Evolutionary conservation across 169 alveolate species (phyloP).

Genomic region (Babesia caballi): DNA sequence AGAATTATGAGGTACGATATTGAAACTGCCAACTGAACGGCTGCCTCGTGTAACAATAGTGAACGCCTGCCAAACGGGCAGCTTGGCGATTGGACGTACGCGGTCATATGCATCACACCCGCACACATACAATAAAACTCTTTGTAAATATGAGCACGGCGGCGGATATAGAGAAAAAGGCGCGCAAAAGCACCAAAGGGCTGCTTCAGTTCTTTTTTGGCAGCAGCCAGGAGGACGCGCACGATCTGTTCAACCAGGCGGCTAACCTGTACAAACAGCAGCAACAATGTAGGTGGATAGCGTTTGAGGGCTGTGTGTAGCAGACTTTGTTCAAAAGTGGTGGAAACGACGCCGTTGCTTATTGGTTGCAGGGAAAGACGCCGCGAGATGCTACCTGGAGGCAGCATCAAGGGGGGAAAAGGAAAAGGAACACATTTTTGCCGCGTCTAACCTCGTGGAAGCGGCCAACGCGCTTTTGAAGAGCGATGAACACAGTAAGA

Average conservation of each 20-base stretch:
- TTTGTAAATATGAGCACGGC: constrained; percentile 39
- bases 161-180: constrained; percentile 63
- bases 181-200: constrained; percentile 61
- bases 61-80: not conserved
- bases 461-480: constrained; percentile 41
- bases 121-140: not conserved
- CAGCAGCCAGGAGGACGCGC: constrained; percentile 67
- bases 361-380: constrained; percentile 55
- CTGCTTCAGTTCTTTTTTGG: constrained; percentile 61
- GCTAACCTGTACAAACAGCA: constrained; percentile 69
- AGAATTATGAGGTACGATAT: constrained; percentile 2
- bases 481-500: constrained; percentile 43
- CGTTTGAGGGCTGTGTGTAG: not conserved
- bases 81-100: not conserved
- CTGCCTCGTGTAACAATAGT: not conserved
- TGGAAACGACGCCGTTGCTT: not conserved
- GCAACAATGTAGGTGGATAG: constrained; percentile 43
- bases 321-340: not conserved
- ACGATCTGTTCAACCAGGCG: constrained; percentile 69
- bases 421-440: constrained; percentile 46
- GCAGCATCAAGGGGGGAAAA: constrained; percentile 52
- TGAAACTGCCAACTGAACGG: not conserved
- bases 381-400: constrained; percentile 53
- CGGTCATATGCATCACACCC: not conserved
- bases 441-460: constrained; percentile 54